These are phyloP conservation scores for Gautieria morchelliformis DNA, from an alignment of 768 basidiomycete species.

Conservation along the genomic window DNA sequence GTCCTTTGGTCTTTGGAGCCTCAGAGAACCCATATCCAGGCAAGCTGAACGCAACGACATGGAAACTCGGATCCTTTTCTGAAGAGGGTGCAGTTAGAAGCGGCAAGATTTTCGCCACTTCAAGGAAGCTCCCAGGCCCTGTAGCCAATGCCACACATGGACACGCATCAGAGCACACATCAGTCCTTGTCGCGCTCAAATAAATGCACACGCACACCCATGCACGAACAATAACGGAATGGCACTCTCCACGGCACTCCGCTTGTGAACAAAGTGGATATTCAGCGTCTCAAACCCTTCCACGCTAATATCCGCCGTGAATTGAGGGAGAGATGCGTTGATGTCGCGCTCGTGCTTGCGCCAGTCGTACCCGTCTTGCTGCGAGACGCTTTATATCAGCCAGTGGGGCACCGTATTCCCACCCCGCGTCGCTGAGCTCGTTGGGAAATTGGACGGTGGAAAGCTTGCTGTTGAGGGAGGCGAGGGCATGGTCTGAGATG, in stretches of 20 bases:
- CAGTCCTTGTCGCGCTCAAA: background rate
- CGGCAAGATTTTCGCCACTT: too few relatives aligned
- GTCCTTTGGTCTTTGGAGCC: slow-evolving; percentile 43
- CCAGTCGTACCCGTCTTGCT: slow-evolving; percentile 51
- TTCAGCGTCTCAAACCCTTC: slow-evolving; percentile 37
- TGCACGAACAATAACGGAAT: too few relatives aligned
- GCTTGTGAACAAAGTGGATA: slow-evolving; percentile 54
- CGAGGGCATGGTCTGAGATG: slow-evolving; percentile 34
- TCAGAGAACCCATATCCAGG: slow-evolving; percentile 59
- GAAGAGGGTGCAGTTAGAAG: too few relatives aligned
- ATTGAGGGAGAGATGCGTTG: slow-evolving; percentile 47
- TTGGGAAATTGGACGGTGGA: slow-evolving; percentile 42
- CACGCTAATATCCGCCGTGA: slow-evolving; percentile 40
- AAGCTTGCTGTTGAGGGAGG: slow-evolving; percentile 36
- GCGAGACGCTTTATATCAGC: too few relatives aligned
- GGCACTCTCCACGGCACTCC: too few relatives aligned
- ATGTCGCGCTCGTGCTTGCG: slow-evolving; percentile 38
- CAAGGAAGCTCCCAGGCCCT: too few relatives aligned
- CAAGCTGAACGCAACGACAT: too few relatives aligned
- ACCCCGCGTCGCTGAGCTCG: slow-evolving; percentile 38
- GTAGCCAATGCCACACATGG: too few relatives aligned
- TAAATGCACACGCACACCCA: slow-evolving; percentile 34
- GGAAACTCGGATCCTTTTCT: too few relatives aligned
- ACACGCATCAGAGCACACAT: too few relatives aligned
- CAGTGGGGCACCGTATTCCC: too few relatives aligned